A percentile compares a stretch with the other conserved stretches of the same genome.
Evolutionary conservation across 176 grass and related monocot species (phyloP).

Genomic region (Echinochloa phyllopogon): DNA sequence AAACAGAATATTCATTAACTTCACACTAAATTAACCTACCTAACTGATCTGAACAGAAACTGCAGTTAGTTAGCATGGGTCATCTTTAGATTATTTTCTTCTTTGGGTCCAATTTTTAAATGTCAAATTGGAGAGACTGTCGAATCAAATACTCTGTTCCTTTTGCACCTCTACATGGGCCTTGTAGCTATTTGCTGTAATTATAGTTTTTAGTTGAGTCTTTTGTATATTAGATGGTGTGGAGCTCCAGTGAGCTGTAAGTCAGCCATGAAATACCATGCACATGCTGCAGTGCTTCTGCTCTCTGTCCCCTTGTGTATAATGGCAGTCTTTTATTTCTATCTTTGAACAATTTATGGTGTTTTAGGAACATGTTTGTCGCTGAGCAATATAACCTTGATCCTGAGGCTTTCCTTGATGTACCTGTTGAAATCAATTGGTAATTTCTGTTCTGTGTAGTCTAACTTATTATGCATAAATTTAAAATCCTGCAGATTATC

Average conservation of each 20-base stretch:
- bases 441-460: constrained; percentile 6
- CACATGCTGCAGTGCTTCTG: neutral
- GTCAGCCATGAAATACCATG: neutral
- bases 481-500: neutral
- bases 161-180: constrained; percentile 7
- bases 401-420: neutral
- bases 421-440: neutral
- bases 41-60: neutral
- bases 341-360: constrained; percentile 13
- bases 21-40: neutral
- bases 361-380: constrained; percentile 24
- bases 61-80: constrained; percentile 24
- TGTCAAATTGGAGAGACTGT: constrained; percentile 53
- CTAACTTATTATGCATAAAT: neutral
- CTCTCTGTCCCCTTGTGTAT: neutral
- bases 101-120: constrained; percentile 27
- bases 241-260: neutral
- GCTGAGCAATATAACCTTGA: constrained; percentile 15
- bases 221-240: constrained; percentile 11
- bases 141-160: neutral
- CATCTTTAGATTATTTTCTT: constrained; percentile 8
- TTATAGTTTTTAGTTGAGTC: neutral
- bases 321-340: neutral
- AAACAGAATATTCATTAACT: constrained; percentile 7
- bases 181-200: neutral